phyloP scores from a whole-genome alignment of 1,284 basidiomycete species.

The Clitocybe nebularis region DNA sequence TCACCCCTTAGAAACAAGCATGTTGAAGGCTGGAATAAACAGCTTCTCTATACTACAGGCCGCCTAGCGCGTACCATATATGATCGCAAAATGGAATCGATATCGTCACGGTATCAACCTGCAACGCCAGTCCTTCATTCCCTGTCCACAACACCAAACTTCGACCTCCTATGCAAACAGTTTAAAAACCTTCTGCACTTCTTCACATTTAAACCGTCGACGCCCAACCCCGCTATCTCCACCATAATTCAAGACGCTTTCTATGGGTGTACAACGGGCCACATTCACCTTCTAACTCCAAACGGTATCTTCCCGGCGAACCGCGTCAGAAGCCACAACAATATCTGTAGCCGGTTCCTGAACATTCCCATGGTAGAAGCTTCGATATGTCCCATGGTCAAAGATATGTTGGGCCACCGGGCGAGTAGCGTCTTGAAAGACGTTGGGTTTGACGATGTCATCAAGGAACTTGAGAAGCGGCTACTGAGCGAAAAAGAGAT shows the following conservation, averaged over 20 bases:
- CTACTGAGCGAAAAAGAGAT: background rate
- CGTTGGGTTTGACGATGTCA: background rate
- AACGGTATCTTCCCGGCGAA: background rate
- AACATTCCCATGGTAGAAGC: background rate
- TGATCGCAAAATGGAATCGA: background rate
- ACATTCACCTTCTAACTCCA: background rate
- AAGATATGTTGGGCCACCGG: background rate
- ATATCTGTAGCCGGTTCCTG: background rate
- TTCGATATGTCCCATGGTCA: background rate
- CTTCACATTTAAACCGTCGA: background rate
- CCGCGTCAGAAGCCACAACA: background rate
- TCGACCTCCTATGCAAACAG: too few relatives aligned
- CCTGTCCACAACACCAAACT: too few relatives aligned
- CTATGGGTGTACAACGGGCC: background rate
- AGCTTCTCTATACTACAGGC: background rate
- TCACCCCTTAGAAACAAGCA: background rate
- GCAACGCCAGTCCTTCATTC: too few relatives aligned
- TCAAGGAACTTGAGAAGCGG: background rate
- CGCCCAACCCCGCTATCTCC: background rate
- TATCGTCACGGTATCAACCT: too few relatives aligned
- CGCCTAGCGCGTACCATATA: background rate
- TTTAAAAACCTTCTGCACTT: background rate
- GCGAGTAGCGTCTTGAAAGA: background rate
- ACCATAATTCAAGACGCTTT: background rate
- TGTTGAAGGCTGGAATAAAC: constrained; percentile 1